Conservation (phyloP, 2,329 filamentous ascomycete genomes). For the Beauveria australis region DNA sequence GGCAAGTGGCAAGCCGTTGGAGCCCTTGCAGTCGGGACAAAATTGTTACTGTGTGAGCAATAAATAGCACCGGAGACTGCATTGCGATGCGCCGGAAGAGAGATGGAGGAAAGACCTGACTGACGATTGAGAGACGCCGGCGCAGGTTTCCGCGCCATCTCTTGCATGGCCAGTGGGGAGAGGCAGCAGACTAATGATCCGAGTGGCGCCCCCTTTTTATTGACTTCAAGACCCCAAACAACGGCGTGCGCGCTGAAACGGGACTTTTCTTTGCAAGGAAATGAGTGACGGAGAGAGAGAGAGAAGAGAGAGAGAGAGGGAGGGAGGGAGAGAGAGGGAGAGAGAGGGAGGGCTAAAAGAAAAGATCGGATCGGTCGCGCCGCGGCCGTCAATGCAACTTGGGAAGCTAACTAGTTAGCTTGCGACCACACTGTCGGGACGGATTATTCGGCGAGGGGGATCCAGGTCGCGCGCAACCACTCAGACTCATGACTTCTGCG, state of each 20-base stretch:
- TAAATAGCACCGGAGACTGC: neutral
- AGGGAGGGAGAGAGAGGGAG: neutral
- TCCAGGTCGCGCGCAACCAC: neutral
- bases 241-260: too few species aligned
- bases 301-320: neutral
- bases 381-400: conserved; percentile 2
- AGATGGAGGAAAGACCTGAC: neutral
- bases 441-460: neutral
- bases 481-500: neutral
- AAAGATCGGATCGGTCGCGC: conserved; percentile 2
- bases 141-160: neutral
- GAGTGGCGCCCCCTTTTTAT: neutral
- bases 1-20: neutral
- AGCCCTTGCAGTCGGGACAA: neutral
- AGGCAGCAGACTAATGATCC: neutral
- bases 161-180: neutral
- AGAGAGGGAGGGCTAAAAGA: neutral
- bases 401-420: neutral
- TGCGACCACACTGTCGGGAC: conserved; percentile 2
- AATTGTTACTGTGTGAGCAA: neutral
- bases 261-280: too few species aligned
- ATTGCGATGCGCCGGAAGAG: too few species aligned
- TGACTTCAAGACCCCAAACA: neutral
- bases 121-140: too few species aligned
- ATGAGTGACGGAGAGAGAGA: neutral